Evolutionary conservation across 208 protist genomes (phyloP), one percentile per base, ranked within the genome.

Genomic region (Crithidia brevicula): DNA sequence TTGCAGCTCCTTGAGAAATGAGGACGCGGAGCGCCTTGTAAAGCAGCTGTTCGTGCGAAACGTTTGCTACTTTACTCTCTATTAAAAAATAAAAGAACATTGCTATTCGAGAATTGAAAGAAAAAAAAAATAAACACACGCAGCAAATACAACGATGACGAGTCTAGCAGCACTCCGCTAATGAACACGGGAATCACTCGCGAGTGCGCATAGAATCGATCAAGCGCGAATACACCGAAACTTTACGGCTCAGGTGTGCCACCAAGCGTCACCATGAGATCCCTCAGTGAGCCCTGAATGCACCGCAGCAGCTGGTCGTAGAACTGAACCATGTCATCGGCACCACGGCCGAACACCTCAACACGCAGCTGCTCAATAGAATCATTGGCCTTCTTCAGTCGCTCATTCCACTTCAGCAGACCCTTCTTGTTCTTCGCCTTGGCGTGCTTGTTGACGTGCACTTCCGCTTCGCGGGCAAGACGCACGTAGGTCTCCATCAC

Each of bases 401-500:
- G 27, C 13, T 10, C 31, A 27, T 7, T 57, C 52, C 52, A 57
- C 33, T 57, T 57, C 52, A 4, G n/a, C 18, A 25, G 15, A n/a
- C 25, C 28, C 11, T 42, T 42, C 52, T 36, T 57, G 30, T 57
- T 57, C 52, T 57, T 57, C 10, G 28, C 10, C 10, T 15, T 28
- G 6, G 52, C 31, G 52, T 57, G 30, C 33, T 57, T 57, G 31
- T 42, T 36, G 18, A 57, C 31, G 33, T 57, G 52, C n/a, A 20
- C 18, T 25, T 57, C 52, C 11, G 52, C 52, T 4, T 57, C 31
- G 7, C 31, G 13, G 18, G 52, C 28, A 6, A 43, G 52, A 13
- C 52, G 52, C 31, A 42, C 52, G n/a, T 57, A 57, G 4, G 52
- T 57, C 18, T 57, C 52, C 52, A 57, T 38, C 52, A 57, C 52